Percentiles rank a stretch among this genome's conserved stretches.
phyloP scores from a whole-genome alignment of 1,284 basidiomycete genomes.

The Phenoliferia sp. region DNA sequence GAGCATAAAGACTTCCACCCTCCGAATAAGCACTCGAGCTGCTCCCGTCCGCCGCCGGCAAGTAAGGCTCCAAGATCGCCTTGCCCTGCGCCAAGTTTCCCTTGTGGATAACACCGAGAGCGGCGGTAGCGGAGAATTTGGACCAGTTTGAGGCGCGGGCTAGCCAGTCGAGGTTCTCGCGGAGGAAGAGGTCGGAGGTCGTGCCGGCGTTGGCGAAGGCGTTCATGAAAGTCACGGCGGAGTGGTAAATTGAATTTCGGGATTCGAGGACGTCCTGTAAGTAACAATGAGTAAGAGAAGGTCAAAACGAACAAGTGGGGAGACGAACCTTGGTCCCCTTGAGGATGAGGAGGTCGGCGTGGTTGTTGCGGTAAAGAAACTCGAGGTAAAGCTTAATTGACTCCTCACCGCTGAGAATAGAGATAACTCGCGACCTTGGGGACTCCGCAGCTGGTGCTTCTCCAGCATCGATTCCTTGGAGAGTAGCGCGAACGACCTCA shows the following conservation, averaged over 20 bases:
- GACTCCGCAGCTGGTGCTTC: constrained; percentile 54
- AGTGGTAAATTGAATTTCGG: constrained; percentile 92
- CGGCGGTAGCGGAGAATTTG: constrained; percentile 92
- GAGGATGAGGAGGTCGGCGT: constrained; percentile 81
- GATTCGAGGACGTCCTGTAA: constrained; percentile 79
- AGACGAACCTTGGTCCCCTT: constrained; percentile 75
- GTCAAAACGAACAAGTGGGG: background rate
- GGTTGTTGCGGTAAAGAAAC: constrained; percentile 89
- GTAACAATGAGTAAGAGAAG: background rate
- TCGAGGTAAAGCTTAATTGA: constrained; percentile 87
- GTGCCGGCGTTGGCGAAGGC: constrained; percentile 95
- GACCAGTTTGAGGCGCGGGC: constrained; percentile 91
- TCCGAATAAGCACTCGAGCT: constrained; percentile 67
- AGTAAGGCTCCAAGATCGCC: constrained; percentile 87
- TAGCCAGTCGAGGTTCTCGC: constrained; percentile 93
- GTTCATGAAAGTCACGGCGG: constrained; percentile 87
- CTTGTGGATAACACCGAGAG: constrained; percentile 92
- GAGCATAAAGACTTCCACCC: constrained; percentile 85
- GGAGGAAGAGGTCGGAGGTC: constrained; percentile 83
- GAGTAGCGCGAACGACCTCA: constrained; percentile 52
- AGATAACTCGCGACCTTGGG: constrained; percentile 51
- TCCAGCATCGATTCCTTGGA: constrained; percentile 31
- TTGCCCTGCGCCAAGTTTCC: constrained; percentile 89
- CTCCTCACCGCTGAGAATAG: constrained; percentile 78
- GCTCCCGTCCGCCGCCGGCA: constrained; percentile 61